A percentile compares a stretch with the other conserved stretches of the same genome.
Evolutionary conservation across 257 asterid genomes (phyloP).

Genomic region (Leonotis leonurus): DNA sequence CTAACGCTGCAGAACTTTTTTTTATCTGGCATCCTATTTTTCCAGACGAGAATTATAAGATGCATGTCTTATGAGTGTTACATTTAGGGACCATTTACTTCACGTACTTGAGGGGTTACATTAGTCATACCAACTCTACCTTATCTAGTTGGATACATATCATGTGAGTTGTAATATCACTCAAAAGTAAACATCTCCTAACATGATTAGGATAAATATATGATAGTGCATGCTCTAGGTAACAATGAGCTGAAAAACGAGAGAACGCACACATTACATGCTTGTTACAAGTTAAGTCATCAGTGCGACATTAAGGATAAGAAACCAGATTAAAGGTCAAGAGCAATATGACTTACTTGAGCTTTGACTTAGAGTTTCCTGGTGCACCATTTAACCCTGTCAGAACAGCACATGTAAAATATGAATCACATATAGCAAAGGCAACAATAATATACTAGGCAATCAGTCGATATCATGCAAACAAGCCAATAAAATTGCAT

Average conservation of each 20-base stretch:
- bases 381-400: constrained; percentile 35
- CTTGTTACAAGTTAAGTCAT: background rate
- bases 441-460: background rate
- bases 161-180: background rate
- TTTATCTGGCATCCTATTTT: background rate
- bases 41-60: background rate
- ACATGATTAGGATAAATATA: background rate
- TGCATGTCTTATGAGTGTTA: background rate
- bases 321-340: background rate
- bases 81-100: background rate
- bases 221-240: background rate
- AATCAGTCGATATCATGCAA: background rate
- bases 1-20: background rate
- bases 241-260: background rate
- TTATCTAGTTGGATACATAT: background rate
- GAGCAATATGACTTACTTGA: constrained; percentile 43
- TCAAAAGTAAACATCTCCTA: background rate
- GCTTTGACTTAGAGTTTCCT: constrained; percentile 14
- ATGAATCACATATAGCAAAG: constrained; percentile 9
- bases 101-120: background rate
- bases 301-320: background rate
- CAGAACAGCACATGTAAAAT: constrained; percentile 7
- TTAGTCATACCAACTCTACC: background rate
- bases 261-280: background rate
- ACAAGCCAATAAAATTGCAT: background rate